Base-by-base conservation (phyloP, 2,329 filamentous ascomycete genomes). In the Ophiostoma perfectum region DNA sequence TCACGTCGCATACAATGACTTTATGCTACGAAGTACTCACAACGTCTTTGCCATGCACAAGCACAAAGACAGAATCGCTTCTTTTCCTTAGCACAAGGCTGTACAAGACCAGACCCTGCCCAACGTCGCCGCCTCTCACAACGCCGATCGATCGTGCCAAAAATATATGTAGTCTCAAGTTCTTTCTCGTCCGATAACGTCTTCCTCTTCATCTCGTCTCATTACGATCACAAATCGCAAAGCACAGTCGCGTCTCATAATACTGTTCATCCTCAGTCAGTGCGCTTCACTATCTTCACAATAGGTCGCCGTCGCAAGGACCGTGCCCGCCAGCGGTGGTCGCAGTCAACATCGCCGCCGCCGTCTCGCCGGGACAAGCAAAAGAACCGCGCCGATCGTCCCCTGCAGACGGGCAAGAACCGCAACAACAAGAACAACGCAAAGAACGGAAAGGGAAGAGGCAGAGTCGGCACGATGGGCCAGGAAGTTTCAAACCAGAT, bases 401-500 rank as follows among this genome's bases (percentile, higher is more conserved):
- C 68, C 3, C 66, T 70, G 47, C 60, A 67, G 55, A 62, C 44
- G 36, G 68, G 68, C 39, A 63, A 63, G 60, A 63, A 63, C 36
- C 16, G 58, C 12, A 16, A 36, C 8, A 66, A 67, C 58, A 55
- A 64, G 4, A 44, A 47, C 14, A 16, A 18, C 44, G 44, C 38
- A 8, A 49, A 49, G 63, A 60, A 14, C 27, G 52, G 52, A 18
- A 36, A 39, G 1, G 55, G 55, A 38, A 27, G 11, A 45, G 42
- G 42, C 64, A 66, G 55, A 38, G 45, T 55, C 27, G 44, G 64
- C 72, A 91, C 81, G 68, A 97, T 97, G 94, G 93, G 93, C 70
- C 92, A 97, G 78, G 92, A 96, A 76, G 83, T 88, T 72, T 96
- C 91, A 38, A 82, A 80, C 44, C 80, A 85, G 67, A 78, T 93